Evolutionary conservation across 2,329 filamentous ascomycete genomes (phyloP).

Genomic region (Aspergillus ochraceus): DNA sequence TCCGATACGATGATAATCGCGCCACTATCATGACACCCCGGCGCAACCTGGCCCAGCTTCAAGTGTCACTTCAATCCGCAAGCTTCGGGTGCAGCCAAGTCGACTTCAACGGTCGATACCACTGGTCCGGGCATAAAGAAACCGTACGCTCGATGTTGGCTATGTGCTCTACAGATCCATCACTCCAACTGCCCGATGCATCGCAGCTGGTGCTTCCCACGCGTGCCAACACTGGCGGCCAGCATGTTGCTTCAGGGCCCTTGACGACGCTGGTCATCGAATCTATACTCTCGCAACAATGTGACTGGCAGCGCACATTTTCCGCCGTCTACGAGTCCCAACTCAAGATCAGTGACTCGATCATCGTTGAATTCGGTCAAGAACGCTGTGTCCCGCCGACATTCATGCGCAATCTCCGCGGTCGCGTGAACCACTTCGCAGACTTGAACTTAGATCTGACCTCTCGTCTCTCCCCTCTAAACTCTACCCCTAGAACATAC

Average conservation of each 20-base stretch:
- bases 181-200: conserved; percentile 14
- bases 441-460: conserved; percentile 10
- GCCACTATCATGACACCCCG: conserved; percentile 18
- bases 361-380: conserved; percentile 18
- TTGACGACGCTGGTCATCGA: conserved; percentile 12
- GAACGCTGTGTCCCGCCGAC: conserved; percentile 20
- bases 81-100: conserved; percentile 13
- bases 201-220: conserved; percentile 1
- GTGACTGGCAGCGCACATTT: conserved; percentile 18
- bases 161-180: conserved; percentile 8
- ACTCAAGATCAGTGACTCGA: conserved; percentile 1
- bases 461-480: conserved; percentile 2
- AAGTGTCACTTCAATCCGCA: conserved; percentile 10
- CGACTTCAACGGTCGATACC: conserved; percentile 21
- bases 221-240: conserved; percentile 5
- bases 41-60: conserved; percentile 3
- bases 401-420: conserved; percentile 8
- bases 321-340: conserved; percentile 5
- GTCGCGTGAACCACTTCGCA: conserved; percentile 15
- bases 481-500: neutral
- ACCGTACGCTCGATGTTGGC: conserved; percentile 2
- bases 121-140: conserved; percentile 16
- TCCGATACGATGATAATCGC: conserved; percentile 16
- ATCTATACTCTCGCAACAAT: conserved; percentile 12
- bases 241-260: neutral